Conservation (phyloP, 768 basidiomycete genomes). For the Tephrocybe sp. region DNA sequence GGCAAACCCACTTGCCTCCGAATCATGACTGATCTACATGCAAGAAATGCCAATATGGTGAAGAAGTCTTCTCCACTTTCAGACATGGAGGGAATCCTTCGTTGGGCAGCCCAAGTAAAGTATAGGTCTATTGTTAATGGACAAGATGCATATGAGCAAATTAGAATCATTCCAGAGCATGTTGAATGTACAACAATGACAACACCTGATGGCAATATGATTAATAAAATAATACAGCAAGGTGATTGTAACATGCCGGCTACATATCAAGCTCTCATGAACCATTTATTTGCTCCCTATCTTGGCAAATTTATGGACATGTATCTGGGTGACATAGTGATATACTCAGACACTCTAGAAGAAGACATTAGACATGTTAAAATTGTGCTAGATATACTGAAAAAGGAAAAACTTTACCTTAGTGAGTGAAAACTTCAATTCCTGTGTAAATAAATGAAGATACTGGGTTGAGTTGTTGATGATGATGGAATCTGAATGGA, state of each 20-base stretch:
- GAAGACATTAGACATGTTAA: not conserved
- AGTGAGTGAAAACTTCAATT: not conserved
- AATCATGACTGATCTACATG: slow-evolving; percentile 30
- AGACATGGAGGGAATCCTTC: slow-evolving; percentile 4
- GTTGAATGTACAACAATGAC: slow-evolving; percentile 18
- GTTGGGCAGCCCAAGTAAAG: slow-evolving; percentile 12
- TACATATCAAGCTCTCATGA: slow-evolving; percentile 40
- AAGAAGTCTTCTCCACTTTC: slow-evolving; percentile 26
- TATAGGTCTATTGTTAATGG: slow-evolving; percentile 30
- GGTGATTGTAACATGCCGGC: slow-evolving; percentile 10
- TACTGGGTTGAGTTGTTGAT: not conserved
- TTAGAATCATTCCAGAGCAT: slow-evolving; percentile 22
- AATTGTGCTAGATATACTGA: not conserved
- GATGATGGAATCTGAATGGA: not conserved
- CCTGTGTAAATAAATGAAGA: not conserved
- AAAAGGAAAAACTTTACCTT: not conserved
- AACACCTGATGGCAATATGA: slow-evolving; percentile 28
- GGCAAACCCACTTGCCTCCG: not conserved
- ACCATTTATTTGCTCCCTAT: slow-evolving; percentile 24
- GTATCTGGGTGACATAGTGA: not conserved
- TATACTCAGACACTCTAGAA: not conserved
- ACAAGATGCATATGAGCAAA: slow-evolving; percentile 38
- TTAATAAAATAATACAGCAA: slow-evolving; percentile 23
- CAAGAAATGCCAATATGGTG: slow-evolving; percentile 34
- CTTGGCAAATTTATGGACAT: slow-evolving; percentile 22